Base-by-base conservation (phyloP, 2,329 filamentous ascomycete species). In the Diplodia scrobiculata region DNA sequence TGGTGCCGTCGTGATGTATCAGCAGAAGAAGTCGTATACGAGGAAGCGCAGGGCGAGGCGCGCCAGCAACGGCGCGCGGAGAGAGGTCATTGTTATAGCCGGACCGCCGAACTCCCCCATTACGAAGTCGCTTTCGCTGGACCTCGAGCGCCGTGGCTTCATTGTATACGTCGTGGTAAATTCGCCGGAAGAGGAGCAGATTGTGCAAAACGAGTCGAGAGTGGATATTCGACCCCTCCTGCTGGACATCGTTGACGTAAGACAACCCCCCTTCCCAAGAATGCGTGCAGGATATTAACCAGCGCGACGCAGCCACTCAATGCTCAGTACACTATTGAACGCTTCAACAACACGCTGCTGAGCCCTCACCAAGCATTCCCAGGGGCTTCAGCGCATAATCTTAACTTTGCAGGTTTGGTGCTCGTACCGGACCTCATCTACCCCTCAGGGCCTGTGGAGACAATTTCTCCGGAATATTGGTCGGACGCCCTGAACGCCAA, bases 401-500 rank as follows among this genome's bases (percentile, higher is more conserved):
- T 96, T 70, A 85, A 86, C 34, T 84, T 99, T 63, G 89, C 89
- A 67, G 90, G 91, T 45, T 82, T 98, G 64, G 86, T 99, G 64
- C 82, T 98, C 69, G 89, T 97, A 27, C 94, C 94, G 2, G 91
- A 84, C 67, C 87, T 90, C 73, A 75, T 77, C n/a, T 96, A 93
- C 76, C 89, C 91, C 63, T 89, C 89, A 29, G 91, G 91, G 3
- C 90, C 91, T 21, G 90, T 98, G 68, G 91, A 92, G 68, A 93
- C 91, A 3, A 89, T 97, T 67, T 87, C 91, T 6, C 88, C 91
- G 0, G 91, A 91, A 34, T 89, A 87, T 72, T 95, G 96, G 81
- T 91, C 91, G 69, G 92, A 97, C 74, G 89, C 92, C 38, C 87
- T 98, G 76, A 97, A 97, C 77, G 94, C 92, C 17, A 93, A 96